Evolutionary conservation across 1,139 yeast species (phyloP).

Genomic region (Pichia sp.): DNA sequence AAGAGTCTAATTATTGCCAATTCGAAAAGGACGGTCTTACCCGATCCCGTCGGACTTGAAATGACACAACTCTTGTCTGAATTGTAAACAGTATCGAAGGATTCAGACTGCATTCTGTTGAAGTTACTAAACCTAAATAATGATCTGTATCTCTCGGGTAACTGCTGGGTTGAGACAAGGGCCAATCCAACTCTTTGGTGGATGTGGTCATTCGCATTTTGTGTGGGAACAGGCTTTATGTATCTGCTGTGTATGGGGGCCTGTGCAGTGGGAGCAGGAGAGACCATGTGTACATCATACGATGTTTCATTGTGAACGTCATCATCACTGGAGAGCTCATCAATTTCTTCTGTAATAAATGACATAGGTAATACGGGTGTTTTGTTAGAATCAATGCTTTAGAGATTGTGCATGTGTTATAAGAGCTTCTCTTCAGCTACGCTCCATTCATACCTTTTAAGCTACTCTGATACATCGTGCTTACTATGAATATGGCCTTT

Average conservation of each 20-base stretch:
- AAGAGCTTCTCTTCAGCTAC: neutral
- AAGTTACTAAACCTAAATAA: conserved; percentile 34
- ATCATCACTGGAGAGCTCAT: neutral
- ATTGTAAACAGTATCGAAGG: conserved; percentile 33
- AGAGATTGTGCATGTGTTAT: neutral
- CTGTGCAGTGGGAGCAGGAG: too few relatives aligned
- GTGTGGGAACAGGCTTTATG: neutral
- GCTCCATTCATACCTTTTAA: neutral
- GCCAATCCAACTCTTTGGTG: too few relatives aligned
- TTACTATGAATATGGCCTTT: too few relatives aligned
- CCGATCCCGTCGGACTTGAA: conserved; percentile 52
- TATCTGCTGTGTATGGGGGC: neutral
- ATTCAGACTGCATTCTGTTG: conserved; percentile 44
- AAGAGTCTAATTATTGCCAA: conserved; percentile 39
- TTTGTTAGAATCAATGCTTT: neutral
- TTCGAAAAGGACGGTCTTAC: conserved; percentile 49
- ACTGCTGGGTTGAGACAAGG: neutral
- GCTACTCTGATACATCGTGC: neutral
- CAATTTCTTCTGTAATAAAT: neutral
- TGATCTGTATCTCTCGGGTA: conserved; percentile 14
- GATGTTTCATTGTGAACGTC: neutral
- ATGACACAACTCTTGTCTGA: conserved; percentile 37
- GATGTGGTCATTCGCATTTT: too few relatives aligned
- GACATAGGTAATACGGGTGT: too few relatives aligned
- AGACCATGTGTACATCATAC: too few relatives aligned